Percentiles rank a stretch among this genome's conserved stretches.
Evolutionary conservation across 345 rosid genomes (phyloP).

Genomic region (Populus simonii): DNA sequence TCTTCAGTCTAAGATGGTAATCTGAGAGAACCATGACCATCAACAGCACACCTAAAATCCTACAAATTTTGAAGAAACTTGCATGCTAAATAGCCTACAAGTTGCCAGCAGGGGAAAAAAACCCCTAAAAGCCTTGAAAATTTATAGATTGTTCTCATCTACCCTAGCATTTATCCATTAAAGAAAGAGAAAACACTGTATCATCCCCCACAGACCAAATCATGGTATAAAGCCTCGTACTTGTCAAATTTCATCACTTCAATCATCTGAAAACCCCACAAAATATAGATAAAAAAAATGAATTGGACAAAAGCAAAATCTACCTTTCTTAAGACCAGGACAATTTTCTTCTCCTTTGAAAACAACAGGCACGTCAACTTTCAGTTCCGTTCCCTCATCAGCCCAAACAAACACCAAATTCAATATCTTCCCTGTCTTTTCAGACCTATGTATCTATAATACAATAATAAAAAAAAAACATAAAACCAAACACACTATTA

Average conservation of each 20-base stretch:
- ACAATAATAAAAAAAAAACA: constrained; percentile 5
- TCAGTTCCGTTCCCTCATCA: constrained; percentile 61
- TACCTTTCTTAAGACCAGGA: constrained; percentile 83
- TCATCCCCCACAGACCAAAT: not conserved
- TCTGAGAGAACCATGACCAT: not conserved
- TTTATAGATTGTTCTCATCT: not conserved
- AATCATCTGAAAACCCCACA: not conserved
- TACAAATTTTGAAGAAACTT: not conserved
- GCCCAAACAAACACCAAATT: constrained; percentile 95
- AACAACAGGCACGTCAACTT: constrained; percentile 82
- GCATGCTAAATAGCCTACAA: not conserved
- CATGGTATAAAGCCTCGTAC: not conserved
- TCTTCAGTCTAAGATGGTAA: not conserved
- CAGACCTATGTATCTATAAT: constrained; percentile 72
- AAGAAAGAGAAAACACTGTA: not conserved
- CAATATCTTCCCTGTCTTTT: constrained; percentile 71
- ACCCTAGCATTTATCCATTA: not conserved
- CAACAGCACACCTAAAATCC: not conserved
- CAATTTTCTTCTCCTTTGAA: constrained; percentile 74
- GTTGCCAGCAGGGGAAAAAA: not conserved
- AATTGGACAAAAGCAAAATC: not conserved
- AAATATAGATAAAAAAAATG: not conserved
- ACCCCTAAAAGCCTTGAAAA: no score
- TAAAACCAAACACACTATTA: not conserved
- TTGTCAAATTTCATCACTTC: not conserved